Evolutionary conservation across 2,329 filamentous ascomycete genomes (phyloP).

Genomic region (Thielaviopsis musarum): DNA sequence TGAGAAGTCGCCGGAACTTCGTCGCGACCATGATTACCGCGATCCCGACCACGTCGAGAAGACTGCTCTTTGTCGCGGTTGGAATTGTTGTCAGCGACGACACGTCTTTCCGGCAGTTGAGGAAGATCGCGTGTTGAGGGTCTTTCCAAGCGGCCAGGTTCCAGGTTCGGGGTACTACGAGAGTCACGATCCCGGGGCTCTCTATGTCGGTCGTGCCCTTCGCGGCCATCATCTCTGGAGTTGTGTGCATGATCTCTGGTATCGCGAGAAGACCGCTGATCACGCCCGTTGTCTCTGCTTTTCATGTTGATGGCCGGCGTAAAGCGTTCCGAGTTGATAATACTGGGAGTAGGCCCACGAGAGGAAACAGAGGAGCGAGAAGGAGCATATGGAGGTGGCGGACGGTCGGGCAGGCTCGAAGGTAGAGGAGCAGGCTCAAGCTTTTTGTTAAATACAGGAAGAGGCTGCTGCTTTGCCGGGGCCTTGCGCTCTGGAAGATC

Average conservation of each 20-base stretch:
- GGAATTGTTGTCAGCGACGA: not conserved
- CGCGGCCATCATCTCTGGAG: not conserved
- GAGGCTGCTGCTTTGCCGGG: constrained; percentile 17
- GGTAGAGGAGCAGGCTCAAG: not conserved
- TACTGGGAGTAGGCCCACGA: constrained; percentile 13
- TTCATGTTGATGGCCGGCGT: not conserved
- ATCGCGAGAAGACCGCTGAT: constrained; percentile 4
- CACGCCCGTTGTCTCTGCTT: constrained; percentile 1
- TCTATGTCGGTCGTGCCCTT: constrained; percentile 2
- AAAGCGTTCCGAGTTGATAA: constrained; percentile 11
- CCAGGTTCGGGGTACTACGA: constrained; percentile 1
- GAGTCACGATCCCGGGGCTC: constrained; percentile 5
- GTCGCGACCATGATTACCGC: constrained; percentile 11
- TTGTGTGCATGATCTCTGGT: not conserved
- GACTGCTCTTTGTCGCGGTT: constrained; percentile 8
- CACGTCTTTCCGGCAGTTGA: constrained; percentile 34
- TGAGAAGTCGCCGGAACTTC: constrained; percentile 17
- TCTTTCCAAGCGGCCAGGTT: constrained; percentile 9
- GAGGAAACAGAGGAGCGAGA: not conserved
- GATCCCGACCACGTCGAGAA: constrained; percentile 17
- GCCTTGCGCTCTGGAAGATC: constrained; percentile 9
- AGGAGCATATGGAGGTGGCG: not conserved
- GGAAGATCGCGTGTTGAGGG: constrained; percentile 19
- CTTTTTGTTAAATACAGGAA: constrained; percentile 8
- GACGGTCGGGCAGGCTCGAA: constrained; percentile 1